Conservation (phyloP, 2,329 filamentous ascomycete species). For the Aspergillus sp. region DNA sequence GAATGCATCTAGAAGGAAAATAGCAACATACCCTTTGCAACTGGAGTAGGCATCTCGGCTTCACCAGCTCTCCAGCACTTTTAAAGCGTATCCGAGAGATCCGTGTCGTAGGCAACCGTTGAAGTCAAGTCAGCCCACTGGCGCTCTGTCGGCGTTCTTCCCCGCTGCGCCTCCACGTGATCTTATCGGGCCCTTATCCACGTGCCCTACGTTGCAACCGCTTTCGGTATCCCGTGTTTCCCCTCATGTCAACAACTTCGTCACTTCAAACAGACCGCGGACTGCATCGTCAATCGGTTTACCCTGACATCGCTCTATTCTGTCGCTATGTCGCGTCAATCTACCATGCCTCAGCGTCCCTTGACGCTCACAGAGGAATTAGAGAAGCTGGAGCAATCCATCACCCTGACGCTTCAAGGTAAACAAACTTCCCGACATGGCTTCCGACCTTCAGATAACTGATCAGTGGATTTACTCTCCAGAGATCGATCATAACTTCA, state of each 20-base stretch:
- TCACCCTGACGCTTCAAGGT: constrained; percentile 94
- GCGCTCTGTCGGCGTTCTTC: not conserved
- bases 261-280: not conserved
- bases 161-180: constrained; percentile 32
- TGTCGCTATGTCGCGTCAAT: constrained; percentile 52
- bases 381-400: constrained; percentile 93
- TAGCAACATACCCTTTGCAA: constrained; percentile 47
- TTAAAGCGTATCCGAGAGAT: constrained; percentile 1
- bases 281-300: too few species aligned
- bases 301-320: not conserved
- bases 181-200: constrained; percentile 31
- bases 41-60: constrained; percentile 45
- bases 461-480: constrained; percentile 3
- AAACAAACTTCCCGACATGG: constrained; percentile 16
- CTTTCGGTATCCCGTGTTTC: constrained; percentile 29
- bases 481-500: constrained; percentile 99
- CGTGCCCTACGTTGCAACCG: constrained; percentile 32
- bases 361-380: constrained; percentile 91
- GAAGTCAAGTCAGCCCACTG: not conserved
- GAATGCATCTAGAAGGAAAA: not conserved
- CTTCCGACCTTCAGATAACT: constrained; percentile 11
- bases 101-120: constrained; percentile 2
- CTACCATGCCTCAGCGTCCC: constrained; percentile 50
- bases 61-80: not conserved
- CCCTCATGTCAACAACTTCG: constrained; percentile 25